Conservation (phyloP, 805 yeast species). For the Wickerhamiella occidentalis region DNA sequence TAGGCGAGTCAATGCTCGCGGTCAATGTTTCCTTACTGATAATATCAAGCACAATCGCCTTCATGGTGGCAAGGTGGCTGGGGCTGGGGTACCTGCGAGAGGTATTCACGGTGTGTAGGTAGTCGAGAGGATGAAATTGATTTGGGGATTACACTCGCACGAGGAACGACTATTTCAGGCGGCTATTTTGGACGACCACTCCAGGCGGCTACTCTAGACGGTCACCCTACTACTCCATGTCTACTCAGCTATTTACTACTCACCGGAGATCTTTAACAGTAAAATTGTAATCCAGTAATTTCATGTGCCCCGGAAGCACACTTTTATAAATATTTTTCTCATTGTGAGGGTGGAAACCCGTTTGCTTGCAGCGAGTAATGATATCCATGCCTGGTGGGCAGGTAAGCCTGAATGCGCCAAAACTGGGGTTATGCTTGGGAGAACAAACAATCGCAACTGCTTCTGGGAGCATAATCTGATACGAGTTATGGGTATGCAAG, state of each 20-base stretch:
- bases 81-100: too few relatives aligned
- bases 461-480: conserved; percentile 59
- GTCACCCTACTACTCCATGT: not conserved
- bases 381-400: conserved; percentile 53
- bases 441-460: conserved; percentile 58
- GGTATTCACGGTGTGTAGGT: too few relatives aligned
- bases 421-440: conserved; percentile 37
- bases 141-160: too few relatives aligned
- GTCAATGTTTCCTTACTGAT: too few relatives aligned
- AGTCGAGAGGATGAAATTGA: too few relatives aligned
- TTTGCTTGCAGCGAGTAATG: conserved; percentile 40
- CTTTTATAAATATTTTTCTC: conserved; percentile 37
- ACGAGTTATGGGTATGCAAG: conserved; percentile 54
- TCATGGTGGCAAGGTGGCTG: not conserved
- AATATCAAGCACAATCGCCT: too few relatives aligned
- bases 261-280: conserved; percentile 37
- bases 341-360: conserved; percentile 51
- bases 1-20: too few relatives aligned
- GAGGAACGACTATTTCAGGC: too few relatives aligned
- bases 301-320: conserved; percentile 19
- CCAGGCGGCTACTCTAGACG: too few relatives aligned
- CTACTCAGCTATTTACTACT: too few relatives aligned
- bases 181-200: too few relatives aligned
- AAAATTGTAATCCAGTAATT: conserved; percentile 14
- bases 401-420: conserved; percentile 49